Evolutionary conservation across 306 rosid species (phyloP).

Genomic region (Delonix regia): DNA sequence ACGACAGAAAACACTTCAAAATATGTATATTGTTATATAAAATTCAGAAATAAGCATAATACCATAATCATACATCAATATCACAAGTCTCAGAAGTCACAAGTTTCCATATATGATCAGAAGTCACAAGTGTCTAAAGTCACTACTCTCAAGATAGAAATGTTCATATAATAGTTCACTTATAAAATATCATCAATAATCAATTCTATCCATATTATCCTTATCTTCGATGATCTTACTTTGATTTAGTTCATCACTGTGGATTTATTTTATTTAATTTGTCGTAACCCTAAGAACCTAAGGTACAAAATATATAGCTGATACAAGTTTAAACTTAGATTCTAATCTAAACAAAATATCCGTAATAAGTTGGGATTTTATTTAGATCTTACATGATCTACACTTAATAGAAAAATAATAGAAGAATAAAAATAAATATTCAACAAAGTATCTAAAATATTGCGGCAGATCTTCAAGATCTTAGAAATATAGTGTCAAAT

Average conservation of each 20-base stretch:
- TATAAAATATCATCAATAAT: not conserved
- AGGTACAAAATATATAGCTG: no score
- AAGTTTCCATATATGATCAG: not conserved
- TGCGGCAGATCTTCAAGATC: no score
- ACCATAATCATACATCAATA: not conserved
- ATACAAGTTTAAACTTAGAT: no score
- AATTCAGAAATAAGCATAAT: not conserved
- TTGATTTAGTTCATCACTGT: not conserved
- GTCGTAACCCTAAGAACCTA: no score
- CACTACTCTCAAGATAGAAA: not conserved
- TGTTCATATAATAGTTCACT: not conserved
- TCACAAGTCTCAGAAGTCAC: not conserved
- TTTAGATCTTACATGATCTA: no score
- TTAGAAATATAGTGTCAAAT: no score
- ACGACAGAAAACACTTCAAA: not conserved
- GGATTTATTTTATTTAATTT: no score
- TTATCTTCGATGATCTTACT: not conserved
- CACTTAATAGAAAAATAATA: no score
- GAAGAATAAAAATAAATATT: no score
- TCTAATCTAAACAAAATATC: no score
- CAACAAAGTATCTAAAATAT: no score
- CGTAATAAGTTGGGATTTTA: no score
- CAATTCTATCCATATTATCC: not conserved
- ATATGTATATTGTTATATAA: not conserved
- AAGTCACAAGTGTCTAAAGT: not conserved